Percentiles rank a stretch among this genome's conserved stretches.
phyloP scores from a whole-genome alignment of 1,139 yeast species.

The Scheffersomyces parashehatae region DNA sequence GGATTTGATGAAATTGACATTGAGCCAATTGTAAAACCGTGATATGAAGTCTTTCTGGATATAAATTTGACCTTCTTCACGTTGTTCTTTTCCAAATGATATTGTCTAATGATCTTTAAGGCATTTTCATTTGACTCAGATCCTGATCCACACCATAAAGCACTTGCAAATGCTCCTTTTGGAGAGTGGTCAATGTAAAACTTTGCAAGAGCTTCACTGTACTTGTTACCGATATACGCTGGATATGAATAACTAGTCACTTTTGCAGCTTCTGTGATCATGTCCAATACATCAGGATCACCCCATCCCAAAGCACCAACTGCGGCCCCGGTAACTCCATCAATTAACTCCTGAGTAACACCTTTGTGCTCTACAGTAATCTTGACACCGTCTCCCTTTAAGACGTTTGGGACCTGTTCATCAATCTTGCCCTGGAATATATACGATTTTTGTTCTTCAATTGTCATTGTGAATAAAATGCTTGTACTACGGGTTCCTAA shows the following conservation, averaged over 20 bases:
- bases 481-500: neutral
- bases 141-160: conserved; percentile 60
- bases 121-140: conserved; percentile 65
- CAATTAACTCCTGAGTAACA: conserved; percentile 40
- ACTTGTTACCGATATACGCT: conserved; percentile 39
- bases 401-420: conserved; percentile 41
- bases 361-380: conserved; percentile 52
- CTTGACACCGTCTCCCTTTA: conserved; percentile 50
- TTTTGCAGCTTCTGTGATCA: conserved; percentile 50
- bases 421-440: conserved; percentile 45
- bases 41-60: conserved; percentile 56
- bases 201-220: conserved; percentile 52
- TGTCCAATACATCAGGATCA: conserved; percentile 51
- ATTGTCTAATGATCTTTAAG: conserved; percentile 56
- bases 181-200: conserved; percentile 55
- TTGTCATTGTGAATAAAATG: conserved; percentile 2
- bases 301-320: conserved; percentile 63
- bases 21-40: conserved; percentile 60
- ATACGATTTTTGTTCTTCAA: conserved; percentile 18
- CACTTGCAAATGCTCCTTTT: conserved; percentile 53
- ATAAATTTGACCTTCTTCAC: conserved; percentile 50
- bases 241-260: conserved; percentile 49
- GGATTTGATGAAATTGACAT: conserved; percentile 48
- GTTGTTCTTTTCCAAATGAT: conserved; percentile 52
- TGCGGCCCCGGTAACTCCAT: conserved; percentile 67